Evolutionary conservation across 2,329 filamentous ascomycete species (phyloP).

Genomic region (Mollisiaceae sp.): DNA sequence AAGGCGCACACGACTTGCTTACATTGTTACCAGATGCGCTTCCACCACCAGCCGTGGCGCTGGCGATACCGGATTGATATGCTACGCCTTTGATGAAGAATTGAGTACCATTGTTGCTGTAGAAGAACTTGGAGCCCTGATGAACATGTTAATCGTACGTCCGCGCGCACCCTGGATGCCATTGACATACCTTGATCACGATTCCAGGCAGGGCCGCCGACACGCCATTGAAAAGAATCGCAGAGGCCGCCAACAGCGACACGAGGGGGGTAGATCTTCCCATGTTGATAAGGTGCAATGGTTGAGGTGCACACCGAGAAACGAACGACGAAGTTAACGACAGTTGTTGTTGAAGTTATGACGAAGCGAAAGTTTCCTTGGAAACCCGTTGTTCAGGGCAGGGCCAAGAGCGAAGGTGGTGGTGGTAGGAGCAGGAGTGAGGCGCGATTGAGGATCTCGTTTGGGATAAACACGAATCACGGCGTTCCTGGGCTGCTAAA

Average conservation of each 20-base stretch:
- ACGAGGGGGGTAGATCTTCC: slow-evolving; percentile 22
- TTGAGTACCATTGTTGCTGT: slow-evolving; percentile 66
- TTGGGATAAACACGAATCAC: slow-evolving; percentile 4
- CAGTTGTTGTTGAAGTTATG: slow-evolving; percentile 5
- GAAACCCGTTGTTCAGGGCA: neutral
- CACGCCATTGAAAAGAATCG: slow-evolving; percentile 22
- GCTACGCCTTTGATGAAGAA: slow-evolving; percentile 95
- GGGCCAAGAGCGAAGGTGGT: neutral
- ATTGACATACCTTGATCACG: slow-evolving; percentile 47
- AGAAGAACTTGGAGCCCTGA: slow-evolving; percentile 41
- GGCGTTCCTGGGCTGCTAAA: neutral
- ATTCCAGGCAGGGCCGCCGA: slow-evolving; percentile 60
- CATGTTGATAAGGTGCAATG: slow-evolving; percentile 13
- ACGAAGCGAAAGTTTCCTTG: slow-evolving; percentile 10
- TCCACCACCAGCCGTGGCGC: slow-evolving; percentile 46
- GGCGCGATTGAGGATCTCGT: neutral
- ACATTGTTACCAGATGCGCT: slow-evolving; percentile 19
- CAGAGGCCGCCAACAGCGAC: slow-evolving; percentile 25
- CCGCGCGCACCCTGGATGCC: neutral
- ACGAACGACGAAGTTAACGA: slow-evolving; percentile 14
- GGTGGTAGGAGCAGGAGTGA: neutral
- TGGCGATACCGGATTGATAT: slow-evolving; percentile 81
- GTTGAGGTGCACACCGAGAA: slow-evolving; percentile 7
- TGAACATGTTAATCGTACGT: slow-evolving; percentile 13
- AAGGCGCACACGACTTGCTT: slow-evolving; percentile 4